phyloP scores from a whole-genome alignment of 2,329 filamentous ascomycete species.

The Talaromyces rugulosus region DNA sequence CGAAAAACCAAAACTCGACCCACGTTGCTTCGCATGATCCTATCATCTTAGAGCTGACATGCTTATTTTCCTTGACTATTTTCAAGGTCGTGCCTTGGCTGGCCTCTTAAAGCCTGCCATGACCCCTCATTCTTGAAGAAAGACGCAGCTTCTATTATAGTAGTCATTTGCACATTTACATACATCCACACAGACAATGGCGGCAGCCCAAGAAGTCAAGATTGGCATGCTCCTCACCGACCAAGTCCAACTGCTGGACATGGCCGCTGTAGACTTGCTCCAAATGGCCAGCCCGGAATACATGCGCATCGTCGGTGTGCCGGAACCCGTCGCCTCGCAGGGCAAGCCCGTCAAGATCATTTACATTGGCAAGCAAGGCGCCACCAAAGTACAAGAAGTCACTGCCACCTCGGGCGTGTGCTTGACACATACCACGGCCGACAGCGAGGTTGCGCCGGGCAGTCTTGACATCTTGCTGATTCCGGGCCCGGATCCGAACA shows the following conservation, averaged over 20 bases:
- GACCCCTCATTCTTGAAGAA: background rate
- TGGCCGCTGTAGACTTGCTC: slow-evolving; percentile 35
- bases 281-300: slow-evolving; percentile 28
- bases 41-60: background rate
- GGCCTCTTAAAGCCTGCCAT: background rate
- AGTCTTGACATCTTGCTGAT: slow-evolving; percentile 34
- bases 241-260: slow-evolving; percentile 36
- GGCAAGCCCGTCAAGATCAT: slow-evolving; percentile 24
- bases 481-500: slow-evolving; percentile 33
- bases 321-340: slow-evolving; percentile 23
- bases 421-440: slow-evolving; percentile 24
- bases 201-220: background rate
- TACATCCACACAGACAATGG: background rate
- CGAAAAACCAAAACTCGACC: background rate
- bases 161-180: too few relatives aligned
- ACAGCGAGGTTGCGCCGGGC: slow-evolving; percentile 29
- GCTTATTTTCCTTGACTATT: background rate
- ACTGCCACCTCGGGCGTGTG: slow-evolving; percentile 25
- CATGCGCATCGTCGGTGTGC: slow-evolving; percentile 26
- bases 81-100: background rate
- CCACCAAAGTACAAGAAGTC: slow-evolving; percentile 16
- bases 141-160: background rate
- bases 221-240: slow-evolving; percentile 34
- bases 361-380: slow-evolving; percentile 24
- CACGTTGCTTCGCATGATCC: background rate